Evolutionary conservation across 495 filamentous ascomycete genomes (phyloP), one percentile per base, ranked within the genome.

Genomic region (Daldinia grandis): DNA sequence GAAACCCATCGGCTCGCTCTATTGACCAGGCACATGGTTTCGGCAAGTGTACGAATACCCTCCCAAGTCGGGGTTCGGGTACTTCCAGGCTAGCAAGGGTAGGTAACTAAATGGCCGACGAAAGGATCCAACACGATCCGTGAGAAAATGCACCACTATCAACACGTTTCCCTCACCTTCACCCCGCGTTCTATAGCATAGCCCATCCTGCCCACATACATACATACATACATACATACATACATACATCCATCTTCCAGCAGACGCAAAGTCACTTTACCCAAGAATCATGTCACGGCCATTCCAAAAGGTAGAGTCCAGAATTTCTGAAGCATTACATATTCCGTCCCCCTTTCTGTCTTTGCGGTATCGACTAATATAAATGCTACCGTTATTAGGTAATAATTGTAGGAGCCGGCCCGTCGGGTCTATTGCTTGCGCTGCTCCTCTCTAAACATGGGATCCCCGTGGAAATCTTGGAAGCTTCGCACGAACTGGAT

Each of bases 391-490:
- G 64, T 37, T 24, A n/a, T 42, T 56, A 81, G 79, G 73, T 81
- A 35, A 17, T 79, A 37, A 76, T 89, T 33, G 86, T 87, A 5
- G 86, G 87, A 28, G 87, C 87, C 12, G 86, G 85, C 1, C 86
- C 86, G 2, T 85, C 86, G 0, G 85, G 87, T 21, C 82, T 89
- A 4, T 81, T 88, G 12, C 82, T 89, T 0, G 79, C 81, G 0
- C 75, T 90, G 12, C 77, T 89, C 17, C 83, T 89, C 8, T 79
- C 85, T 9, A 84, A 85, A 73, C 75, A 81, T 63, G 83, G 84
- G 19, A 85, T 89, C 63, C 65, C 80, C 54, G 82, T 86, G 58
- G 80, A 81, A 30, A 74, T 89, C 8, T 76, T 89, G 27, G 87
- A 89, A 65, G 80, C 80, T 15, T 81, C 82, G 33, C 66, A 76